Percentiles rank a stretch among this genome's conserved stretches.
These are phyloP conservation scores for Fusarium continuum DNA, from an alignment of 2,329 filamentous ascomycete species.

Conservation along the genomic window DNA sequence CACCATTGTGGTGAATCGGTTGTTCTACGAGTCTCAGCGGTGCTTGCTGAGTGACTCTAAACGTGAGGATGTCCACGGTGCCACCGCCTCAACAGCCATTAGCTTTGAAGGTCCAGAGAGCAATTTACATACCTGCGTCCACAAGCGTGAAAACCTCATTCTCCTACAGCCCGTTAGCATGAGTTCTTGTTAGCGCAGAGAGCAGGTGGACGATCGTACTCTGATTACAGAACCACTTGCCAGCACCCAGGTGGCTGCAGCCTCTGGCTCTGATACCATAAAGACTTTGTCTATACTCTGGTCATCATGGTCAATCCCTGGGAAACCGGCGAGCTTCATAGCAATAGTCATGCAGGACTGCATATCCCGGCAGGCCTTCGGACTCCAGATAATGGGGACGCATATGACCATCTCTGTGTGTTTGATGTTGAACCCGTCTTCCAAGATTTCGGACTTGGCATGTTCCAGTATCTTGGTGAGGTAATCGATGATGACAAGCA, in stretches of 20 bases:
- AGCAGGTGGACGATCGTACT: not conserved
- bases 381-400: not conserved
- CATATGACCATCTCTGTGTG: conserved; percentile 2
- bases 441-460: not conserved
- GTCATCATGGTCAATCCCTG: not conserved
- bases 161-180: not conserved
- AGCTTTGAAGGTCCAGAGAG: too few relatives aligned
- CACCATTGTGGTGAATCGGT: not conserved
- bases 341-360: not conserved
- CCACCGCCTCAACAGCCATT: too few relatives aligned
- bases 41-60: not conserved
- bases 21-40: not conserved
- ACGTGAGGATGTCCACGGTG: not conserved
- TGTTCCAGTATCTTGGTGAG: not conserved
- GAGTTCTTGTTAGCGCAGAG: too few relatives aligned
- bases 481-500: not conserved
- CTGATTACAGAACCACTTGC: not conserved
- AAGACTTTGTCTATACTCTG: conserved; percentile 2
- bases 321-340: not conserved
- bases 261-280: conserved; percentile 10
- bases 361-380: not conserved
- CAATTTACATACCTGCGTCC: conserved; percentile 1
- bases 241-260: not conserved
- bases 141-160: not conserved
- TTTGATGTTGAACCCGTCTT: not conserved